phyloP scores from a whole-genome alignment of 1,284 basidiomycete species.

The Malassezia arunalokei region DNA sequence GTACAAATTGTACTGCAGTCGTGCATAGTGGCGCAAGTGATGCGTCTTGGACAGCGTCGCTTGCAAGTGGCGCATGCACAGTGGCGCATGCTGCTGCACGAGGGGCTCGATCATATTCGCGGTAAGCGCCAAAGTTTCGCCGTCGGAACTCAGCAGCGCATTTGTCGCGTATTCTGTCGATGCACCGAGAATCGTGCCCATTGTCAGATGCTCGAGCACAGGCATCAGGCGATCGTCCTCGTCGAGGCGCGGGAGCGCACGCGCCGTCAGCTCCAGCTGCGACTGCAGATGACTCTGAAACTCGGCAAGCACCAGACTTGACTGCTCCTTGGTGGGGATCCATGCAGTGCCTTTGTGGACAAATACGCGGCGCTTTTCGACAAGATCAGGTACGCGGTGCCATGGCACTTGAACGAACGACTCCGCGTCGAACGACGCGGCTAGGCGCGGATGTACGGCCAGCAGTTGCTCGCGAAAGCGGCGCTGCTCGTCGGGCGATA shows the following conservation, averaged over 20 bases:
- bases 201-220: conserved; percentile 79
- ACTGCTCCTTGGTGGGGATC: conserved; percentile 68
- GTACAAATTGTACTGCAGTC: conserved; percentile 85
- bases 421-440: conserved; percentile 49
- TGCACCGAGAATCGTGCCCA: conserved; percentile 84
- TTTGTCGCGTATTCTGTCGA: conserved; percentile 61
- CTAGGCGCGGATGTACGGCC: conserved; percentile 29
- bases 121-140: conserved; percentile 56
- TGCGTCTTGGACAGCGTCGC: conserved; percentile 63
- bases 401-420: conserved; percentile 66
- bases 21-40: conserved; percentile 83
- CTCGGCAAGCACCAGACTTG: conserved; percentile 77
- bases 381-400: conserved; percentile 84
- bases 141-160: conserved; percentile 48
- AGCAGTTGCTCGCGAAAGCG: conserved; percentile 53
- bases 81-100: conserved; percentile 76
- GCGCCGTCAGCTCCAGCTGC: conserved; percentile 78
- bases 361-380: conserved; percentile 71
- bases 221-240: conserved; percentile 86
- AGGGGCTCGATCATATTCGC: conserved; percentile 89
- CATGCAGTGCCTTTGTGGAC: conserved; percentile 76
- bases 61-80: conserved; percentile 89
- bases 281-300: conserved; percentile 66
- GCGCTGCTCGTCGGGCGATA: conserved; percentile 56
- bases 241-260: conserved; percentile 79